These are phyloP conservation scores for Radiomyces spectabilis DNA, from an alignment of 192 early-diverging fungal species.

Conservation along the genomic window DNA sequence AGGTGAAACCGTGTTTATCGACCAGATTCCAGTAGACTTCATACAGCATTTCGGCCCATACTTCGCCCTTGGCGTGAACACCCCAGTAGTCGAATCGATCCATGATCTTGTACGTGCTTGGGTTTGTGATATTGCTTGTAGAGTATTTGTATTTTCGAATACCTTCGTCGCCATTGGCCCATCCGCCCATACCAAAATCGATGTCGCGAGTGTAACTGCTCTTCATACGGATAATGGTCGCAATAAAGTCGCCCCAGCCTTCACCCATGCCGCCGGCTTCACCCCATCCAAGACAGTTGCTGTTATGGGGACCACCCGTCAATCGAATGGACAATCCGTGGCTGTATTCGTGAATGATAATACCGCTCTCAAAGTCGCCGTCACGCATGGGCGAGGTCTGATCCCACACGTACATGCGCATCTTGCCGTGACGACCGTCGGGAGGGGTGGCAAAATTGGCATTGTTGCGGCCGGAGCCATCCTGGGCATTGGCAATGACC, in stretches of 20 bases:
- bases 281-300: slow-evolving; percentile 80
- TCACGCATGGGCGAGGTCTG: slow-evolving; percentile 63
- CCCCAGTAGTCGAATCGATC: slow-evolving; percentile 83
- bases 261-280: slow-evolving; percentile 92
- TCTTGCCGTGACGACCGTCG: slow-evolving; percentile 82
- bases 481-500: slow-evolving; percentile 91
- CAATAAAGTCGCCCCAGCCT: slow-evolving; percentile 94
- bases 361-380: slow-evolving; percentile 86
- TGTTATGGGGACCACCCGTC: slow-evolving; percentile 89
- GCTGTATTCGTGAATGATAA: slow-evolving; percentile 90
- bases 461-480: slow-evolving; percentile 86
- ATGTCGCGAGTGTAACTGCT: slow-evolving; percentile 42
- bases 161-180: slow-evolving; percentile 76
- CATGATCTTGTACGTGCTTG: slow-evolving; percentile 72
- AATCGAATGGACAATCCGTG: slow-evolving; percentile 90
- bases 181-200: slow-evolving; percentile 75
- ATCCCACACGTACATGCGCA: slow-evolving; percentile 97
- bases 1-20: slow-evolving; percentile 47
- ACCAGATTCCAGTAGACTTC: slow-evolving; percentile 74
- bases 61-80: slow-evolving; percentile 84
- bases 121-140: slow-evolving; percentile 65
- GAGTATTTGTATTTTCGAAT: slow-evolving; percentile 87
- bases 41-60: slow-evolving; percentile 92
- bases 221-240: slow-evolving; percentile 69
- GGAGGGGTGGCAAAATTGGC: slow-evolving; percentile 96